Conservation (phyloP, 2,329 filamentous ascomycete species). For the Neophaeococcomyces aloes region DNA sequence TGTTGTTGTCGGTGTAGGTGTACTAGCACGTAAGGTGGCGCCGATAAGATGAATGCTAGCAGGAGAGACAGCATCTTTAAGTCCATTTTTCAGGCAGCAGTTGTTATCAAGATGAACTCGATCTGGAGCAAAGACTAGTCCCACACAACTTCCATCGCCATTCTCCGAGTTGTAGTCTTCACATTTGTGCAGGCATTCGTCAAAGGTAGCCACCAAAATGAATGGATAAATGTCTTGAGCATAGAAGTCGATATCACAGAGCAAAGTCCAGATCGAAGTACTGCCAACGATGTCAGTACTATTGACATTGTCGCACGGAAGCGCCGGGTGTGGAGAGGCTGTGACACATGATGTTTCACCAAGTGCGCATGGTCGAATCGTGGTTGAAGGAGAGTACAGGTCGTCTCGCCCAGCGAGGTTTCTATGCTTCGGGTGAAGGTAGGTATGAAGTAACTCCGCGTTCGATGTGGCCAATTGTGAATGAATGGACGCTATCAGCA, state of each 20-base stretch:
- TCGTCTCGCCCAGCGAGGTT: constrained; percentile 10
- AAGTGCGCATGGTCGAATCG: background rate
- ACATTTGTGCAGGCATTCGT: constrained; percentile 22
- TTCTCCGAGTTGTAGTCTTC: constrained; percentile 20
- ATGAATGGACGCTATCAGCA: constrained; percentile 12
- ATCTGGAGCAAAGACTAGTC: constrained; percentile 23
- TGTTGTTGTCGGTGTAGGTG: background rate
- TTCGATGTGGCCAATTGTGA: constrained; percentile 1
- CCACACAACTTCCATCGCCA: constrained; percentile 14
- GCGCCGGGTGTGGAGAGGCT: constrained; percentile 1
- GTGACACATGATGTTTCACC: constrained; percentile 5
- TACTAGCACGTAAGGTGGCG: constrained; percentile 9
- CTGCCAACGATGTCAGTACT: constrained; percentile 15
- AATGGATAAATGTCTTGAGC: constrained; percentile 23
- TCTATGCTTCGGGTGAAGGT: constrained; percentile 3
- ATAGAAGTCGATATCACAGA: constrained; percentile 24
- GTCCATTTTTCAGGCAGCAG: constrained; percentile 25
- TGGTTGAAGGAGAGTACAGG: constrained; percentile 4
- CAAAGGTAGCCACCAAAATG: constrained; percentile 20
- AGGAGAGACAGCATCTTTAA: constrained; percentile 16
- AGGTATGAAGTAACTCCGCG: constrained; percentile 5
- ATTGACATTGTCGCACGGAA: constrained; percentile 19
- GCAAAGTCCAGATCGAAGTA: constrained; percentile 17
- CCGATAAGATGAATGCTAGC: constrained; percentile 21
- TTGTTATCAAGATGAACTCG: constrained; percentile 19